Evolutionary conservation across 768 basidiomycete genomes (phyloP).

Genomic region (Collybia sordida): DNA sequence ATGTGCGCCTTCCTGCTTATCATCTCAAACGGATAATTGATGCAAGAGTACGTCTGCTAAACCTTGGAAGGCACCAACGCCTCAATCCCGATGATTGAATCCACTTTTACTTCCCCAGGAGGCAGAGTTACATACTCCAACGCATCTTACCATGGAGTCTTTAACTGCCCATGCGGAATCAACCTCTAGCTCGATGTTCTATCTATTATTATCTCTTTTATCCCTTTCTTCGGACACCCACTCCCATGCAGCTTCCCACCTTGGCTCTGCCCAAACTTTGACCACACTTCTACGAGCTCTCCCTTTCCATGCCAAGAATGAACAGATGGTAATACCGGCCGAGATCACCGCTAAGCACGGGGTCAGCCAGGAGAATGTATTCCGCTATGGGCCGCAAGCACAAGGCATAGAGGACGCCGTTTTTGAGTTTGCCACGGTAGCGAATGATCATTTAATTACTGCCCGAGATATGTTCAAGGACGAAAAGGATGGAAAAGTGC

Average conservation of each 20-base stretch:
- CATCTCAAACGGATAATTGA: slow-evolving; percentile 83
- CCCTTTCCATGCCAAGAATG: slow-evolving; percentile 72
- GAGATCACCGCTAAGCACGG: slow-evolving; percentile 79
- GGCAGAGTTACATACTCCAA: slow-evolving; percentile 60
- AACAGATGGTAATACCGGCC: slow-evolving; percentile 75
- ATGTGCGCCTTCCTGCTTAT: slow-evolving; percentile 59
- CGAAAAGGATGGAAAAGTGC: slow-evolving; percentile 48
- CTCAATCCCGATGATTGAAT: no score
- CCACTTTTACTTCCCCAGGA: slow-evolving; percentile 41
- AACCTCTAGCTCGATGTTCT: slow-evolving; percentile 76
- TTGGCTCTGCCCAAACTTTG: slow-evolving; percentile 74
- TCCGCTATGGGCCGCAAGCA: slow-evolving; percentile 54
- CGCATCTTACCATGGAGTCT: slow-evolving; percentile 66
- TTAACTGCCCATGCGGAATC: slow-evolving; percentile 76
- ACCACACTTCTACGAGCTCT: slow-evolving; percentile 72
- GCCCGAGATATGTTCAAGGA: slow-evolving; percentile 69
- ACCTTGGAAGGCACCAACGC: no score
- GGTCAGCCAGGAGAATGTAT: slow-evolving; percentile 79
- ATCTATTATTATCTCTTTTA: slow-evolving; percentile 71
- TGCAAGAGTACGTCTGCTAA: slow-evolving; percentile 60
- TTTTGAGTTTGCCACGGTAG: slow-evolving; percentile 79
- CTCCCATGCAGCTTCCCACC: slow-evolving; percentile 80
- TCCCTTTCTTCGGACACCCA: slow-evolving; percentile 51
- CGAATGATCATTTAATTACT: slow-evolving; percentile 77
- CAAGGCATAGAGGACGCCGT: slow-evolving; percentile 74